Percentiles rank a stretch among this genome's conserved stretches.
Evolutionary conservation across 2,329 filamentous ascomycete species (phyloP).

Genomic region (Aureobasidium sp.): DNA sequence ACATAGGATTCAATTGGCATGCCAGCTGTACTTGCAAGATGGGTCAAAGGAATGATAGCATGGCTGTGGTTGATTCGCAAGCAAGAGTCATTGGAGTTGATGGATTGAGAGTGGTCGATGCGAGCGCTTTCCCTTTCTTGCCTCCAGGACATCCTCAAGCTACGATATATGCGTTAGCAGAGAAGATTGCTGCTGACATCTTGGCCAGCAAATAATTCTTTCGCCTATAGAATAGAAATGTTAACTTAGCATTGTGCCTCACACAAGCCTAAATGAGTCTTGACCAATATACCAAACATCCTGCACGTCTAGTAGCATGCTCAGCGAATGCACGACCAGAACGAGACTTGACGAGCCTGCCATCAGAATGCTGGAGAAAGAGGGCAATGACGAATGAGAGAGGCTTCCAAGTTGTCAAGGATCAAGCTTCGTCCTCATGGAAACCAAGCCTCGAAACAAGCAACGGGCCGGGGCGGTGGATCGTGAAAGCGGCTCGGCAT

Average conservation of each 20-base stretch:
- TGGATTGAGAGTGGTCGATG: constrained; percentile 33
- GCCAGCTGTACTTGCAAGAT: constrained; percentile 6
- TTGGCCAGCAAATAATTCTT: background rate
- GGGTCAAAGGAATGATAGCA: constrained; percentile 11
- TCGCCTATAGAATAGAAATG: background rate
- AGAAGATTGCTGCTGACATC: constrained; percentile 28
- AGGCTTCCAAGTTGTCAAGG: background rate
- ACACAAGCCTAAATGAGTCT: too few relatives aligned
- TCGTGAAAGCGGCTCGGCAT: background rate
- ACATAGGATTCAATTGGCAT: background rate
- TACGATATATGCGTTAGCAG: constrained; percentile 26
- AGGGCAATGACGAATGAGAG: too few relatives aligned
- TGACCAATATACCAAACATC: too few relatives aligned
- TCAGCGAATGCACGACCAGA: too few relatives aligned
- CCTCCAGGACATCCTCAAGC: constrained; percentile 17
- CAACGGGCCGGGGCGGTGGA: background rate
- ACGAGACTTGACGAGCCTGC: too few relatives aligned
- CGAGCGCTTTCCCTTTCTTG: constrained; percentile 24
- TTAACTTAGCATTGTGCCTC: background rate
- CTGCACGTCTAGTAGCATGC: too few relatives aligned
- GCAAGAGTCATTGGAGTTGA: constrained; percentile 25
- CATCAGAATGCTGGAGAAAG: too few relatives aligned
- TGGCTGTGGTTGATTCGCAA: constrained; percentile 21
- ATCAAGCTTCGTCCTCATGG: background rate
- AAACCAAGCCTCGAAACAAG: background rate